Base-by-base conservation (phyloP, 257 asterid genomes). In the Fraxinus anomala region DNA sequence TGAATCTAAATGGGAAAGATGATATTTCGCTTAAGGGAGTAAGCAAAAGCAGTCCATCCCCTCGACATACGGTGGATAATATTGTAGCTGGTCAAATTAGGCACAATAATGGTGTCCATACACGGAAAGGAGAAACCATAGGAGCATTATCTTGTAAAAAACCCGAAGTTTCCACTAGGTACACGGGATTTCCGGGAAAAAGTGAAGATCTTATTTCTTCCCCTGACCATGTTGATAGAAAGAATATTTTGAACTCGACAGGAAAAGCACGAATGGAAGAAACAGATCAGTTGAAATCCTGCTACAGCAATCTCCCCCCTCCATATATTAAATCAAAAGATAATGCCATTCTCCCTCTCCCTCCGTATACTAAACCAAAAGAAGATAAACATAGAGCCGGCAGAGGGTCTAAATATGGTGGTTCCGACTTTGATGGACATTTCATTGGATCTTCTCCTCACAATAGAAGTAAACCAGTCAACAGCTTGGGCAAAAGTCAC, bases 241-340 rank as follows among this genome's bases (percentile, higher is more conserved):
- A 76, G 72, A 73, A 72, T 37, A 56, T 79, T 69, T 73, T 71
- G 61, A 82, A 73, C 77, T 82, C 86, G 6, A 56, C 65, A 42
- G 76, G 77, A 76, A 81, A 78, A 72, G 83, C 40, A 75, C 86
- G 31, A 70, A 81, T 78, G 51, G 90, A 85, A 76, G 85, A 78
- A 74, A 63, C 83, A 72, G 90, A 87, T 61, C 71, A 80, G 77
- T 79, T 79, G 76, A 89, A 80, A 80, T 73, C 87, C 76, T 69
- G 75, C 82, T 79, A 82, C 4, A 81, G 54, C 49, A 79, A 76
- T 77, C 82, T 82, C 73, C 87, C 85, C 40, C 97, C 96, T 51
- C 97, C 99, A 69, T 95, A 93, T 78, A 79, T 85, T 70, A 93
- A 83, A 83, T 77, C 91, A 13, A 89, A 86, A 56, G 86, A 84